Percentiles rank a stretch among this genome's conserved stretches.
Evolutionary conservation across 805 yeast species (phyloP).

Genomic region (Lipomyces anomalus): DNA sequence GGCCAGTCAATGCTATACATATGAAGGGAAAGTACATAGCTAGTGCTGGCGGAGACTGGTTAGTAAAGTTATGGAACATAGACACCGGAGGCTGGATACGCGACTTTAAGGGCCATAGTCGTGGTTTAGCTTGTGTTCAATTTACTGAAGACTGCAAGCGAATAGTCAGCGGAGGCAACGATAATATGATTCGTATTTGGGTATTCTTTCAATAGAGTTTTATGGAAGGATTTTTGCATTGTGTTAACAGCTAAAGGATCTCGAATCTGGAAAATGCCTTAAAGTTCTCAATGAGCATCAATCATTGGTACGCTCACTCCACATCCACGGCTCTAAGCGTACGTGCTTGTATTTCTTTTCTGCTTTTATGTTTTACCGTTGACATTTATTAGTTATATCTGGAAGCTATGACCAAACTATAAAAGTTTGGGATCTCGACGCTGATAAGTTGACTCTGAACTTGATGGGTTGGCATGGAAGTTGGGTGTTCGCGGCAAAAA

Average conservation of each 20-base stretch:
- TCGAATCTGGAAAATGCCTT: conserved; percentile 64
- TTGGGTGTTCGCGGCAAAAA: conserved; percentile 33
- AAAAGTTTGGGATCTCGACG: conserved; percentile 34
- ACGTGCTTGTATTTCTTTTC: background rate
- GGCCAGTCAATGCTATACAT: conserved; percentile 36
- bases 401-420: conserved; percentile 36
- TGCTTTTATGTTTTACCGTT: background rate
- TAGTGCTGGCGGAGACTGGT: conserved; percentile 57
- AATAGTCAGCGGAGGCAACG: conserved; percentile 80
- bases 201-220: conserved; percentile 1
- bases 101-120: conserved; percentile 69
- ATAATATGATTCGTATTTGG: conserved; percentile 83
- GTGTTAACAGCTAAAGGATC: conserved; percentile 37
- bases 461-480: conserved; percentile 32
- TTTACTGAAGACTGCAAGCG: conserved; percentile 64
- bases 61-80: conserved; percentile 78
- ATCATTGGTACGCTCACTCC: conserved; percentile 65
- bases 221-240: conserved; percentile 3
- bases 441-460: conserved; percentile 27
- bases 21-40: conserved; percentile 27
- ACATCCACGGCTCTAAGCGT: conserved; percentile 24
- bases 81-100: conserved; percentile 61
- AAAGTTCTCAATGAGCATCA: conserved; percentile 71
- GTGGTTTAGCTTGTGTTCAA: conserved; percentile 81
- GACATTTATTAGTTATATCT: conserved; percentile 27